Base-by-base conservation (phyloP, 169 alveolate genomes). In the Eimeria brunetti region DNA sequence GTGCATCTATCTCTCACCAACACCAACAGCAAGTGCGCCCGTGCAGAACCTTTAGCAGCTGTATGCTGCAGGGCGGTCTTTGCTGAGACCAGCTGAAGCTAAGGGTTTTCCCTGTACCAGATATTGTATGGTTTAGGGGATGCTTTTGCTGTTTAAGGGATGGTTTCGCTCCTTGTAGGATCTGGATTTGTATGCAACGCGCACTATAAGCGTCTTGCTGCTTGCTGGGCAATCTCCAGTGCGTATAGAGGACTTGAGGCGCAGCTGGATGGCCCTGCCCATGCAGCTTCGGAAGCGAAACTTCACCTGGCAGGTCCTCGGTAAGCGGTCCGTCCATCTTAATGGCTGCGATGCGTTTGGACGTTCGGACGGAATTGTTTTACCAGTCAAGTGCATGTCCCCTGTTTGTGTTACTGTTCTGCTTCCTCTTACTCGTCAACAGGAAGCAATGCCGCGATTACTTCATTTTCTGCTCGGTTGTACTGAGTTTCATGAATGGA, bases 221-320 rank as follows among this genome's bases (percentile, higher is more conserved):
- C 91, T 85, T 53, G 76, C 91, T 18, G 91, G 91, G 53, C 81
- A 78, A 2, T 85, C 78, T 16, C 91, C 91, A 38, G 60, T 60
- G 27, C 91, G 91, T 20, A 38, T 85, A 22, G 91, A 85, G 14
- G 91, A 85, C 91, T 27, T 85, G 78, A 58, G 91, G 24, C 75
- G 91, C 33, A 58, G 80, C 58, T 85, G 91, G 91, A 56, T 85
- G 91, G 91, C 91, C 75, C 30, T 38, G 38, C 91, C 91, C 20
- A 24, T 7, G 60, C 91, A 36, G 44, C 78, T 85, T 4, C 78
- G 91, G 1, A 85, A 60, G 91, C 30, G 91, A 46, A 56, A 85
- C 80, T 58, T 85, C 60, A 53, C 91, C 27, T 41, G 44, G 78
- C 62, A 33, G 12, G 58, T 85, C 60, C 49, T 85, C 30, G 24